phyloP scores from a whole-genome alignment of 768 basidiomycete genomes.

The Suillus brevipes region DNA sequence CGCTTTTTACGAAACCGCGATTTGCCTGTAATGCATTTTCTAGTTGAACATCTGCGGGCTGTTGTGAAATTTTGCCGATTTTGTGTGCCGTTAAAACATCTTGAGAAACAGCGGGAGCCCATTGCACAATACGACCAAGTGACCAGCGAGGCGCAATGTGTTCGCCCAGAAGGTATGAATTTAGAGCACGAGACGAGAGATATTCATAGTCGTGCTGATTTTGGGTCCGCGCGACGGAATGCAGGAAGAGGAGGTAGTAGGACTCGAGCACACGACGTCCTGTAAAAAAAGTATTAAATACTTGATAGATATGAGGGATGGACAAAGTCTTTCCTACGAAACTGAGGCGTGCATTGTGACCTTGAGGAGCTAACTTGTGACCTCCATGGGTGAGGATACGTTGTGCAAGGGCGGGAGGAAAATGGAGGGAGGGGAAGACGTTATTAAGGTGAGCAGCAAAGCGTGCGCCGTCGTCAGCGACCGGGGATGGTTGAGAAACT shows the following conservation, averaged over 20 bases:
- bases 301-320: background rate
- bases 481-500: background rate
- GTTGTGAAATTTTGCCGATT: background rate
- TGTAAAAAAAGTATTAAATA: conserved; percentile 24
- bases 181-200: conserved; percentile 56
- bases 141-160: conserved; percentile 76
- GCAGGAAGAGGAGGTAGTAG: conserved; percentile 72
- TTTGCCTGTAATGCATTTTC: conserved; percentile 28
- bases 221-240: conserved; percentile 49
- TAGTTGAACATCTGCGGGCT: conserved; percentile 27
- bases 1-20: conserved; percentile 44
- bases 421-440: conserved; percentile 65
- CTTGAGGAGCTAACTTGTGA: conserved; percentile 61
- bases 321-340: conserved; percentile 64
- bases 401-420: conserved; percentile 68
- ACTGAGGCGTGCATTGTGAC: conserved; percentile 70
- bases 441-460: conserved; percentile 59
- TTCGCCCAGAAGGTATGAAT: conserved; percentile 72
- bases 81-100: conserved; percentile 29
- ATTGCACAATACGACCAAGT: conserved; percentile 69
- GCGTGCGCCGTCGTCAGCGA: conserved; percentile 20
- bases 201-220: conserved; percentile 57
- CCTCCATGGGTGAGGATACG: conserved; percentile 79
- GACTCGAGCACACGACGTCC: conserved; percentile 78
- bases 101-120: conserved; percentile 60